Evolutionary conservation across 2,329 filamentous ascomycete genomes (phyloP), one percentile per base, ranked within the genome.

Genomic region (Alternaria dauci): DNA sequence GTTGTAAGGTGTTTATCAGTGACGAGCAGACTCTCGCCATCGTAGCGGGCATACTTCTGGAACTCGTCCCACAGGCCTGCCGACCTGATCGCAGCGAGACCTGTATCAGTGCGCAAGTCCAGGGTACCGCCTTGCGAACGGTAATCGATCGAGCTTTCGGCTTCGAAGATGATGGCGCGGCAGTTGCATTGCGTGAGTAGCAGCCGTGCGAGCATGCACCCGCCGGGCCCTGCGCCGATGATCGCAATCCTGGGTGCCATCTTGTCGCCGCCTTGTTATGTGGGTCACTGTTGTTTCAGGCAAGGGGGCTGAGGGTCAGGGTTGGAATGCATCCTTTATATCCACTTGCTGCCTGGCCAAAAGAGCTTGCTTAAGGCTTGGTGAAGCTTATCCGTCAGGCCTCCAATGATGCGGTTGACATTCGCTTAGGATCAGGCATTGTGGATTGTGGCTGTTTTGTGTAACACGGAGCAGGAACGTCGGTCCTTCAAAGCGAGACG

Each of bases 191-290:
- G 75, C 11, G 79, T 70, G 47, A 82, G 77, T 6, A 88, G 79
- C 16, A 88, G 79, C 12, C 84, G 82, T 12, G 84, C 85, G 3
- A 87, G 77, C 64, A 82, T 83, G 63, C 82, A 82, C 61, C 84
- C 83, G 6, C 76, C 76, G n/a, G 78, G 79, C 4, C 79, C 79
- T 23, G 70, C 76, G 26, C 78, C 78, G 42, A 80, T 68, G 38
- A 80, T 79, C 36, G 77, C 78, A 32, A 80, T 79, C 44, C 70
- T 71, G 18, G 70, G 71, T 20, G 61, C 14, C 62, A 66, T 66
- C 32, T 4, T 12, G 5, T 16, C 14, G 14, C 28, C 38, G 30
- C 14, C 28, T 18, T 23, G n/a, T 4, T 16, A n/a, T 18, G 38
- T 52, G 36, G 32, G 28, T 36, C 46, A n/a, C 8, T 16, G n/a